Percentiles rank a stretch among this genome's conserved stretches.
These are phyloP conservation scores for Sextonia rubra DNA, from an alignment of 164 flowering plant species.

Conservation along the genomic window DNA sequence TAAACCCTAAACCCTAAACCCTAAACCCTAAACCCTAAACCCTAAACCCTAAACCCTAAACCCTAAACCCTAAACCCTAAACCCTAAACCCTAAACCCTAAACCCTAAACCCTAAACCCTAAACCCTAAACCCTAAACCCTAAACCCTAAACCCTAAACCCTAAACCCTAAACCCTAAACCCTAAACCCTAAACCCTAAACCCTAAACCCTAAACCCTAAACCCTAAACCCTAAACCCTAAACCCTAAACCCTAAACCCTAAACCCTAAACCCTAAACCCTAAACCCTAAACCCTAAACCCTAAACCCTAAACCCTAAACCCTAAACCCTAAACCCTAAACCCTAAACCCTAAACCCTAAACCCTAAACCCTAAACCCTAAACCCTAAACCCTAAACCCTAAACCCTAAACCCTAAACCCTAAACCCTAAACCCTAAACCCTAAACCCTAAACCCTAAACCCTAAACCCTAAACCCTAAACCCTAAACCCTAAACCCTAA, in stretches of 20 bases:
- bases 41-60: background rate
- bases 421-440: constrained; percentile 19
- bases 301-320: constrained; percentile 3
- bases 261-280: constrained; percentile 6
- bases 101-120: background rate
- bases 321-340: background rate
- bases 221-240: background rate
- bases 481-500: background rate
- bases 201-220: constrained; percentile 8
- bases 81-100: constrained; percentile 1
- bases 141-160: constrained; percentile 6
- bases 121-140: too few species aligned
- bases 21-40: background rate
- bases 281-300: constrained; percentile 3
- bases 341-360: constrained; percentile 10
- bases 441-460: constrained; percentile 19
- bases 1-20: constrained; percentile 10
- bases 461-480: background rate
- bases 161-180: constrained; percentile 14
- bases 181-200: constrained; percentile 17
- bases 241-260: constrained; percentile 10
- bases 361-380: constrained; percentile 2
- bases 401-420: constrained; percentile 15
- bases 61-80: too few species aligned
- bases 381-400: constrained; percentile 6